These are phyloP conservation scores for Colletotrichum higginsianum DNA, from an alignment of 2,329 filamentous ascomycete species.

Conservation along the genomic window DNA sequence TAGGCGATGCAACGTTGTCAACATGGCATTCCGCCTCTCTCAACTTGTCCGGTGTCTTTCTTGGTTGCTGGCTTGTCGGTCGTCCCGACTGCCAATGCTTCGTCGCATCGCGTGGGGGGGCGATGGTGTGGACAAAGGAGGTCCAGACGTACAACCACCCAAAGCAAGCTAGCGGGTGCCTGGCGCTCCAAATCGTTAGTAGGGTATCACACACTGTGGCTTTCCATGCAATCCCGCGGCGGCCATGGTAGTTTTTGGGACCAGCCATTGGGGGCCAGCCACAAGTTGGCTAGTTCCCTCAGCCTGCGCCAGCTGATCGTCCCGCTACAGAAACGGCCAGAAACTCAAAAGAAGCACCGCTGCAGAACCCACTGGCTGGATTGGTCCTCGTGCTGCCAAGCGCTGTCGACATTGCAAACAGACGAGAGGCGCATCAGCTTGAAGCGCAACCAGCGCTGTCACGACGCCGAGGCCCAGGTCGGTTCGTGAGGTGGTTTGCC, in stretches of 20 bases:
- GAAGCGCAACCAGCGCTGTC: background rate
- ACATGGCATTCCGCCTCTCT: background rate
- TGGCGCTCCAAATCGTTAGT: constrained; percentile 13
- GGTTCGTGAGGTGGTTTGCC: background rate
- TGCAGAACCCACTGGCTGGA: background rate
- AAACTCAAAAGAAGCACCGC: constrained; percentile 16
- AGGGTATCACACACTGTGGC: background rate
- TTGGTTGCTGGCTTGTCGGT: background rate
- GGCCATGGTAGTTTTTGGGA: background rate
- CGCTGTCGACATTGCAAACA: constrained; percentile 20
- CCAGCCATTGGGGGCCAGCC: background rate
- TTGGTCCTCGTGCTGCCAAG: constrained; percentile 18
- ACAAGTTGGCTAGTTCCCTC: background rate
- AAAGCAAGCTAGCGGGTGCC: constrained; percentile 8
- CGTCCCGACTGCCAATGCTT: constrained; percentile 17
- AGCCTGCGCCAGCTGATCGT: constrained; percentile 12
- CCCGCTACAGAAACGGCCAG: constrained; percentile 31
- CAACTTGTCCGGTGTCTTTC: constrained; percentile 8
- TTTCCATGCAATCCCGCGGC: background rate
- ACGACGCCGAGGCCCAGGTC: background rate
- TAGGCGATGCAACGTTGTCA: background rate
- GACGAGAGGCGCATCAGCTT: constrained; percentile 3
- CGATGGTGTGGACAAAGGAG: constrained; percentile 26
- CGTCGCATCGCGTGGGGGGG: constrained; percentile 12
- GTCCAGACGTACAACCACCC: constrained; percentile 7